These are phyloP conservation scores for Omphalotus olearius DNA, from an alignment of 1,284 basidiomycete genomes.

Conservation along the genomic window DNA sequence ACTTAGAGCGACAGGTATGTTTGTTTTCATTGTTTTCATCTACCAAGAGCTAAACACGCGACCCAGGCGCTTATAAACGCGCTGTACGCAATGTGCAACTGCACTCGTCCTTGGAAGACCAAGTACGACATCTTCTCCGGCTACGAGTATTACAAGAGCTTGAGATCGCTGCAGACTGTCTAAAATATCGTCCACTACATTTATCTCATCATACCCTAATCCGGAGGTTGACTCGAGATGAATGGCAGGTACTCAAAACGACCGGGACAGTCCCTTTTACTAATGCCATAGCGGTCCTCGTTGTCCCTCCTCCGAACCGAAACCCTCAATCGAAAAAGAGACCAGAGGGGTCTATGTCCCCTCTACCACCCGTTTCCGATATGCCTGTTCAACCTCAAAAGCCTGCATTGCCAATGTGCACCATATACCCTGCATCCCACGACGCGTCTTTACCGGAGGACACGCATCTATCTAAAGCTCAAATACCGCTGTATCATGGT, in stretches of 20 bases:
- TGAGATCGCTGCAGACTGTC: constrained; percentile 44
- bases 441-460: constrained; percentile 25
- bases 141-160: constrained; percentile 72
- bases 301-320: constrained; percentile 66
- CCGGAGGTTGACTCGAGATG: constrained; percentile 56
- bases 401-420: constrained; percentile 22
- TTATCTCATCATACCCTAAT: constrained; percentile 36
- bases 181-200: constrained; percentile 26
- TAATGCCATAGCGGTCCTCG: constrained; percentile 56
- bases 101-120: constrained; percentile 41
- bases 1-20: constrained; percentile 28
- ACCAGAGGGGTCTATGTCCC: constrained; percentile 37
- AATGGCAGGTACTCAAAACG: constrained; percentile 48
- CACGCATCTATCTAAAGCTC: constrained; percentile 33
- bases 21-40: constrained; percentile 10
- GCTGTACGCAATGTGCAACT: constrained; percentile 24
- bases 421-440: constrained; percentile 24
- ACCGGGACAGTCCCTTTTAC: constrained; percentile 44
- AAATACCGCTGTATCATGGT: constrained; percentile 65
- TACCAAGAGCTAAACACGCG: neutral
- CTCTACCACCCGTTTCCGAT: constrained; percentile 30
- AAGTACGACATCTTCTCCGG: constrained; percentile 62
- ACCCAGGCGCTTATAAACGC: constrained; percentile 29
- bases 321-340: constrained; percentile 43
- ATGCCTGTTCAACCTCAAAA: neutral